These are phyloP conservation scores for Diaporthe eres DNA, from an alignment of 2,329 filamentous ascomycete species.

Conservation along the genomic window DNA sequence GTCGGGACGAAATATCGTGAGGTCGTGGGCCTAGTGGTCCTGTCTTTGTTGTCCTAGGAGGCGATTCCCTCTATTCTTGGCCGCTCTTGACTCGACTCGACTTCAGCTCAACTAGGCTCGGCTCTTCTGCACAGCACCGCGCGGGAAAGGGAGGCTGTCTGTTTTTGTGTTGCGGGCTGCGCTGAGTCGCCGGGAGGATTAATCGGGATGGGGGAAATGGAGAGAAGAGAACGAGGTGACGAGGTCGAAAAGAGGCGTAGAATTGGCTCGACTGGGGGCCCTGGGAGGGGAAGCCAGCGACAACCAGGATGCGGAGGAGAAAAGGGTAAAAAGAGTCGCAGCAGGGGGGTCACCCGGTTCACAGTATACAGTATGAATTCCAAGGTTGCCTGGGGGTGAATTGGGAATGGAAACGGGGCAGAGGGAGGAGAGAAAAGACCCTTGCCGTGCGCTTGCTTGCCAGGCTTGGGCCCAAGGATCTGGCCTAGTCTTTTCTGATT, in stretches of 20 bases:
- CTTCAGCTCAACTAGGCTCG: constrained; percentile 25
- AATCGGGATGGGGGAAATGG: constrained; percentile 33
- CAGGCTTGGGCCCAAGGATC: constrained; percentile 30
- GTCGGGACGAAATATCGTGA: constrained; percentile 39
- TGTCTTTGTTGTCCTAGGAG: constrained; percentile 26
- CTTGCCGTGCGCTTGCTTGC: constrained; percentile 21
- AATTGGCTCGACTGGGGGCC: constrained; percentile 36
- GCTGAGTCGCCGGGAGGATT: constrained; percentile 38
- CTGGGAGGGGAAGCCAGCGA: constrained; percentile 34
- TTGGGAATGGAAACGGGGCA: constrained; percentile 21
- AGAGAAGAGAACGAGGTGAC: constrained; percentile 35
- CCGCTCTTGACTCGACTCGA: constrained; percentile 29
- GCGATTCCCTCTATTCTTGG: constrained; percentile 33
- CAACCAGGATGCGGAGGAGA: constrained; percentile 36
- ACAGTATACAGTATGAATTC: constrained; percentile 36
- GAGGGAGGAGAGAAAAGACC: constrained; percentile 24
- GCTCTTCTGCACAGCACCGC: constrained; percentile 28
- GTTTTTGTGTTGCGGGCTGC: constrained; percentile 30
- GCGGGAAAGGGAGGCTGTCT: constrained; percentile 8
- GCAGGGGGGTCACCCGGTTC: constrained; percentile 25
- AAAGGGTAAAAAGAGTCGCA: constrained; percentile 35
- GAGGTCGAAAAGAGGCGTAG: constrained; percentile 37
- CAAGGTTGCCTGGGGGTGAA: constrained; percentile 19
- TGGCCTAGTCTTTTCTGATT: constrained; percentile 20
- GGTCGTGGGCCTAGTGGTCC: constrained; percentile 23